Conservation (phyloP, 1,139 yeast species). For the Magnusiomyces starmeri region DNA sequence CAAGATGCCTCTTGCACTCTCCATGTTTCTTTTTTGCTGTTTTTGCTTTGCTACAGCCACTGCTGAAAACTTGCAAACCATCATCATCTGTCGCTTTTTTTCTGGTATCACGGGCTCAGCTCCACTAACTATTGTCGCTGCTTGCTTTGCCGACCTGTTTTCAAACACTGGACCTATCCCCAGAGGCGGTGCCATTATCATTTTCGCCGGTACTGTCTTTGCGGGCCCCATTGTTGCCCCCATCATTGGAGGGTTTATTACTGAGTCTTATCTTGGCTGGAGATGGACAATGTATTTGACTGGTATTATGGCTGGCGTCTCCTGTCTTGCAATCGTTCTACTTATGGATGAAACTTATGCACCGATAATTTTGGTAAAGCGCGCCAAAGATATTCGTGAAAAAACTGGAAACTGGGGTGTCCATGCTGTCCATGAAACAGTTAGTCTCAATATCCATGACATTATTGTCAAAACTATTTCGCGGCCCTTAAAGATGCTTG, state of each 20-base stretch:
- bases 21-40: constrained; percentile 48
- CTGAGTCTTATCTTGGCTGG: constrained; percentile 42
- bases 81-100: constrained; percentile 66
- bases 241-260: constrained; percentile 37
- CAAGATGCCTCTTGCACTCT: constrained; percentile 46
- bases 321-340: constrained; percentile 33
- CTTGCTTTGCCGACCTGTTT: constrained; percentile 72
- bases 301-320: constrained; percentile 42
- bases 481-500: constrained; percentile 63
- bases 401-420: constrained; percentile 65
- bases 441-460: constrained; percentile 31
- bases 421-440: constrained; percentile 75
- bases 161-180: constrained; percentile 35
- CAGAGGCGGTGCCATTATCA: constrained; percentile 64
- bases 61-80: constrained; percentile 64
- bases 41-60: constrained; percentile 69
- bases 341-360: constrained; percentile 45
- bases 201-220: constrained; percentile 60
- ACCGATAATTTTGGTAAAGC: constrained; percentile 37
- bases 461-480: constrained; percentile 61
- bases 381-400: constrained; percentile 44
- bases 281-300: constrained; percentile 52
- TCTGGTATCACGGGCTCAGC: constrained; percentile 75
- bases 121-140: constrained; percentile 76
- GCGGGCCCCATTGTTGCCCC: constrained; percentile 75